Evolutionary conservation across 2,329 filamentous ascomycete species (phyloP).

Genomic region (Sporothrix brasiliensis): DNA sequence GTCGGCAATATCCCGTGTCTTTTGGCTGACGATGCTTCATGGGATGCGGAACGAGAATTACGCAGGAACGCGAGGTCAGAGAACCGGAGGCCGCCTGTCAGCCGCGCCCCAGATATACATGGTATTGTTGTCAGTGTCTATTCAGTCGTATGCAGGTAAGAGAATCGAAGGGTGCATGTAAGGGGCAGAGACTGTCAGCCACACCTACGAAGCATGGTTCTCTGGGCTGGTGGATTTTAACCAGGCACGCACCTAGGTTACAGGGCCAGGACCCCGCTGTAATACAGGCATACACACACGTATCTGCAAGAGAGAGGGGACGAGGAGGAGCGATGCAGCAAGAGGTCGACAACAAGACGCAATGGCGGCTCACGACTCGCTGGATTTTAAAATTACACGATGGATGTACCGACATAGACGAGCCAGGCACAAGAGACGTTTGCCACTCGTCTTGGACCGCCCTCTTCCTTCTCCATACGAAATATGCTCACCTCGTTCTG

Average conservation of each 20-base stretch:
- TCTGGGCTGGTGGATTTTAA: not conserved
- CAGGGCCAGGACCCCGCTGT: no score
- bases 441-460: conserved; percentile 1
- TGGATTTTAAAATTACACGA: not conserved
- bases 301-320: conserved; percentile 7
- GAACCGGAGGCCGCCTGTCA: conserved; percentile 25
- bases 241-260: no score
- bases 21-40: conserved; percentile 7
- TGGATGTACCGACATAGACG: not conserved
- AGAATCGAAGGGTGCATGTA: conserved; percentile 12
- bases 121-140: not conserved
- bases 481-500: not conserved
- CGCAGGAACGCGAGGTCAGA: conserved; percentile 15
- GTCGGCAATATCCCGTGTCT: not conserved
- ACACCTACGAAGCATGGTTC: not conserved
- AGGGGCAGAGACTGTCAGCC: conserved; percentile 10
- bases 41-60: not conserved
- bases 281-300: not conserved
- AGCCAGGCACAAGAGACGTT: not conserved
- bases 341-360: not conserved
- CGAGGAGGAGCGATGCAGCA: conserved; percentile 3
- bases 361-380: conserved; percentile 10
- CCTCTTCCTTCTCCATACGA: conserved; percentile 13
- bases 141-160: conserved; percentile 2
- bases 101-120: conserved; percentile 4